These are phyloP conservation scores for Colletotrichum nymphaeae DNA, from an alignment of 2,329 filamentous ascomycete species.

Conservation along the genomic window DNA sequence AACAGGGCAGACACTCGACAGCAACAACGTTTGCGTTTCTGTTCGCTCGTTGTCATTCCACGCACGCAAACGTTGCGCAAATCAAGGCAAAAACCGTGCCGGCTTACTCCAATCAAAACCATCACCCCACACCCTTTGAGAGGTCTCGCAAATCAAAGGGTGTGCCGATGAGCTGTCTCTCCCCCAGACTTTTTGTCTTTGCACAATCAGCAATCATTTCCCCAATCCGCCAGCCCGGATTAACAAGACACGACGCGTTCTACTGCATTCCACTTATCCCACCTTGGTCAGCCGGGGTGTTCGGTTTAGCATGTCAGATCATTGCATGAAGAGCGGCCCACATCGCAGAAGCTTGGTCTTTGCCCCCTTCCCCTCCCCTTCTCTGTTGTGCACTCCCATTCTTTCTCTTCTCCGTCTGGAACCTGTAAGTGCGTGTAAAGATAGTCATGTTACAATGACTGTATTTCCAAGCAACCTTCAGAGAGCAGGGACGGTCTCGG, in stretches of 20 bases:
- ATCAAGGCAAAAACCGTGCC: background rate
- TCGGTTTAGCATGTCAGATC: conserved; percentile 26
- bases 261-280: background rate
- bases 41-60: no score
- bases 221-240: background rate
- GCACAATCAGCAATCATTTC: background rate
- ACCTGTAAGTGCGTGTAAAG: background rate
- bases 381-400: background rate
- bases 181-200: background rate
- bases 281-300: conserved; percentile 20
- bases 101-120: conserved; percentile 5
- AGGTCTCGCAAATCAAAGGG: background rate
- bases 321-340: conserved; percentile 24
- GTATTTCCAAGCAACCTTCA: background rate
- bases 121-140: background rate
- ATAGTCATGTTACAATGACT: background rate
- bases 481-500: background rate
- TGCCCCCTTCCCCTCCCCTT: background rate
- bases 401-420: background rate
- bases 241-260: background rate
- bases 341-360: conserved; percentile 26
- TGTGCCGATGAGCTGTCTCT: background rate
- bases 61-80: background rate
- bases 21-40: background rate
- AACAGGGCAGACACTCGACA: background rate